Base-by-base conservation (phyloP, 2,329 filamentous ascomycete species). In the Talaromyces piceae region DNA sequence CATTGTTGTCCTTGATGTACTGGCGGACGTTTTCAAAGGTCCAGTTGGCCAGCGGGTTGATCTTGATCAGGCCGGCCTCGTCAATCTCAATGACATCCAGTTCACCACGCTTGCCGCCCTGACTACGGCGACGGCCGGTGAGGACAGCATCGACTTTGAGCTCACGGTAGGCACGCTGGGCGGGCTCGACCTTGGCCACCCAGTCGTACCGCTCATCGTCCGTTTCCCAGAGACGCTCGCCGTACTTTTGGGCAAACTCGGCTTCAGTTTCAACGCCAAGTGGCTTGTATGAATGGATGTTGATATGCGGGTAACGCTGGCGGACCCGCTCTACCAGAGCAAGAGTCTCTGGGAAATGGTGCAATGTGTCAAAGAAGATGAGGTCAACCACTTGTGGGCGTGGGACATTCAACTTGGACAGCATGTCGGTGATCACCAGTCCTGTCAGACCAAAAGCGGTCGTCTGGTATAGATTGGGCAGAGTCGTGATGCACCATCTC, bases 1-100 rank as follows among this genome's bases (percentile, higher is more conserved):
- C 90, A 55, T 89, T 73, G 76, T 96, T 81, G 63, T 87, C 84
- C 61, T 83, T 81, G 73, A 96, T 82, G 73, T 98, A 98, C 37
- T 81, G 77, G 71, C 91, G 84, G 54, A 98, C 91, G 67, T 97
- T 87, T 56, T 82, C 75, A 73, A 98, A 98, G 41, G 80, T 80
- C 93, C 93, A 98, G 74, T 91, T 89, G 65, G 91, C 91, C 57
- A 98, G 76, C 11, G 93, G 93, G 77, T 97, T 98, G 80, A 98
- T 86, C 80, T 98, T 98, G 78, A 97, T 82, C 58, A 97, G 79
- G 49, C 89, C 89, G 25, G 86, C 82, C 68, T 95, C 91, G 67
- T 96, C 91, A 23, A 97, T 76, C 71, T 98, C 93, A 63, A 98
- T 81, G 65, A 98, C 88, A 65, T 90, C 86, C 57, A 98, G 83